A percentile compares a stretch with the other conserved stretches of the same genome.
Conservation (phyloP, 1,139 yeast genomes). For the Keqinozyma sinolaborantium region DNA sequence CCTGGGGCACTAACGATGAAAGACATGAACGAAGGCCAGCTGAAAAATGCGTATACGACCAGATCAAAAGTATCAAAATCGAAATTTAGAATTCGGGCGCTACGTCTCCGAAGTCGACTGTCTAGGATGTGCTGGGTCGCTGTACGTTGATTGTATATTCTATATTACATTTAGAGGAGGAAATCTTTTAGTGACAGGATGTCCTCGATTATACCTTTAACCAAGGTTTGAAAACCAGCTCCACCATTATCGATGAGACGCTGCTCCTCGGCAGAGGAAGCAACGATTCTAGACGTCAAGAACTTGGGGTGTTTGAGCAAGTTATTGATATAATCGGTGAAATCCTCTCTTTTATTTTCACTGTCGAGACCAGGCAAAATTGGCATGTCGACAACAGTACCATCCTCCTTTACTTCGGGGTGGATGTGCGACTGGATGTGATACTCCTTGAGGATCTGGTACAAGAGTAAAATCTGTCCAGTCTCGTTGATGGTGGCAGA, state of each 20-base stretch:
- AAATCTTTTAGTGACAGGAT: constrained; percentile 54
- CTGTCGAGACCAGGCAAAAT: constrained; percentile 64
- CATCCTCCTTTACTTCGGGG: constrained; percentile 9
- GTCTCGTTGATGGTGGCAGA: constrained; percentile 74
- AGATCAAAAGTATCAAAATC: too few relatives aligned
- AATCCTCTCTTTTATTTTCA: constrained; percentile 50
- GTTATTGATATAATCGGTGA: constrained; percentile 60
- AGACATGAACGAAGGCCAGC: constrained; percentile 28
- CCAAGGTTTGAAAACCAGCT: constrained; percentile 35
- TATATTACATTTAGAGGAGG: too few relatives aligned
- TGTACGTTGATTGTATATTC: background rate
- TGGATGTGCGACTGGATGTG: constrained; percentile 39
- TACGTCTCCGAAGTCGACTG: background rate
- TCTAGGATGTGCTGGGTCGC: background rate
- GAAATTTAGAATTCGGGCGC: too few relatives aligned
- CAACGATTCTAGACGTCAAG: constrained; percentile 62
- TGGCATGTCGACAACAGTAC: constrained; percentile 19
- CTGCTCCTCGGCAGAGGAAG: constrained; percentile 66
- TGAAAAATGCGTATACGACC: constrained; percentile 1
- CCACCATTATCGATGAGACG: constrained; percentile 45
- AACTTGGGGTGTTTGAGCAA: constrained; percentile 84
- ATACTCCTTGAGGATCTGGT: constrained; percentile 52
- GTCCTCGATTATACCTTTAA: constrained; percentile 49
- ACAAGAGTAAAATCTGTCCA: constrained; percentile 66
- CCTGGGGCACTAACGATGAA: constrained; percentile 94